These are phyloP conservation scores for Rhinocladiella similis DNA, from an alignment of 2,329 filamentous ascomycete genomes.

Conservation along the genomic window DNA sequence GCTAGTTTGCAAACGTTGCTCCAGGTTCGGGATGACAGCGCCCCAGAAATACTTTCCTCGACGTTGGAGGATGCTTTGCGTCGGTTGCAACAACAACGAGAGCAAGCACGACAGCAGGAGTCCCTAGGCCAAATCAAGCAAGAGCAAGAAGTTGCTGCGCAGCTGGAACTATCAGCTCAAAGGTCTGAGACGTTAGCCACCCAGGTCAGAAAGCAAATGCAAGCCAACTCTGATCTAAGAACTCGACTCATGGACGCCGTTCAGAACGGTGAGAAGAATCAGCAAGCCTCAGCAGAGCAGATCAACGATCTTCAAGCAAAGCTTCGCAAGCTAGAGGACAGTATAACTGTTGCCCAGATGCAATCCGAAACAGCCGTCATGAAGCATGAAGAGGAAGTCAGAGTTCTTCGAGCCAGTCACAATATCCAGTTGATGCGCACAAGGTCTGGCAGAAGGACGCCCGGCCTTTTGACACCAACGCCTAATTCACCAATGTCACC, in stretches of 20 bases:
- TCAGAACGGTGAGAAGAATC: constrained; percentile 77
- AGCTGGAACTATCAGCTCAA: constrained; percentile 71
- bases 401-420: constrained; percentile 72
- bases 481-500: constrained; percentile 64
- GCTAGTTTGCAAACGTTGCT: constrained; percentile 75
- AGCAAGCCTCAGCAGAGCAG: constrained; percentile 74
- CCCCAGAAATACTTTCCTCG: constrained; percentile 61
- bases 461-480: constrained; percentile 44
- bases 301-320: constrained; percentile 82
- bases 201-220: constrained; percentile 77
- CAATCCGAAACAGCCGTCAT: constrained; percentile 80
- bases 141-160: constrained; percentile 65
- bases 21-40: constrained; percentile 77
- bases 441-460: constrained; percentile 50
- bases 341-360: constrained; percentile 77
- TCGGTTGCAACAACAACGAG: constrained; percentile 68
- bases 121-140: constrained; percentile 72
- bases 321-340: constrained; percentile 80
- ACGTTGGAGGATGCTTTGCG: constrained; percentile 73
- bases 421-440: constrained; percentile 75
- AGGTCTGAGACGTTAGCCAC: constrained; percentile 77
- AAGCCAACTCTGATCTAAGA: constrained; percentile 74
- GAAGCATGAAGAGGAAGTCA: constrained; percentile 83
- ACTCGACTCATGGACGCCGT: constrained; percentile 77
- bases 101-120: constrained; percentile 55